Conservation (phyloP, 176 grass and related monocot species). For the Hsuehochloa calcarea region DNA sequence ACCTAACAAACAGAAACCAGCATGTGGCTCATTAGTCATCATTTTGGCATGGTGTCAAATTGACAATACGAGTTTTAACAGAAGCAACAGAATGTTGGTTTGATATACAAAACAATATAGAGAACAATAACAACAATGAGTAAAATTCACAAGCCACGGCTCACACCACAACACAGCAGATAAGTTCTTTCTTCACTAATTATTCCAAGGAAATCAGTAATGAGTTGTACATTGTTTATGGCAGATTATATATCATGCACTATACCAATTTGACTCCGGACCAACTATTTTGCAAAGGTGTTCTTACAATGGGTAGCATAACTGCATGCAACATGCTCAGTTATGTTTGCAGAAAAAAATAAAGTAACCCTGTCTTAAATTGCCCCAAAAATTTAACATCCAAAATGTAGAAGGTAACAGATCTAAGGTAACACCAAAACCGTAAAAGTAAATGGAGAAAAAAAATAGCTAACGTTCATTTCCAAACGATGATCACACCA, state of each 20-base stretch:
- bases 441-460: too few species aligned
- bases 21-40: neutral
- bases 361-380: neutral
- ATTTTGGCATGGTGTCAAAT: neutral
- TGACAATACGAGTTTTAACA: neutral
- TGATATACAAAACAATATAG: neutral
- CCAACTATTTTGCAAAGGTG: neutral
- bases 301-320: neutral
- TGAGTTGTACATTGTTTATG: neutral
- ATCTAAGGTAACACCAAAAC: neutral
- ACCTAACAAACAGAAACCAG: slow-evolving; percentile 36
- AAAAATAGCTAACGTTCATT: too few species aligned
- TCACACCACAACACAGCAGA: neutral
- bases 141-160: neutral
- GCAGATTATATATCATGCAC: neutral
- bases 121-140: neutral
- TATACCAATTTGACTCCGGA: neutral
- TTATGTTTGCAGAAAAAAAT: neutral
- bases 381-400: neutral
- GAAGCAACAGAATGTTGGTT: neutral
- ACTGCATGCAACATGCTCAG: neutral
- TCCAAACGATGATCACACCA: too few species aligned
- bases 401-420: neutral
- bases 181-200: neutral
- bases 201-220: neutral